Evolutionary conservation across 257 asterid species (phyloP).

Genomic region (Lycium ferocissimum): DNA sequence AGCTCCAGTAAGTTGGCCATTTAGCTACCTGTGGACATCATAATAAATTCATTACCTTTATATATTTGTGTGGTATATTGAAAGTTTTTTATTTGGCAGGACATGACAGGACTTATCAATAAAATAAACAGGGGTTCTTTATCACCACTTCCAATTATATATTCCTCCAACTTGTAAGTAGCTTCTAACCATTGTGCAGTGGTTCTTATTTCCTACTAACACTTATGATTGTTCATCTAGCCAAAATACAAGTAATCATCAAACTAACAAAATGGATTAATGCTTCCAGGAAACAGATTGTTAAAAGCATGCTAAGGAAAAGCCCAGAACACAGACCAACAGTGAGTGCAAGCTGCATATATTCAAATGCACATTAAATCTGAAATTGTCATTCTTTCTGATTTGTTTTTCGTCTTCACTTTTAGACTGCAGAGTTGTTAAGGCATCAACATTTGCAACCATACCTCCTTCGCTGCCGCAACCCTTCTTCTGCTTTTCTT

Average conservation of each 20-base stretch:
- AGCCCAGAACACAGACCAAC: conserved; percentile 93
- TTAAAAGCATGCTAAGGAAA: conserved; percentile 92
- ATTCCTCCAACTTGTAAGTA: conserved; percentile 87
- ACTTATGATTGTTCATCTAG: background rate
- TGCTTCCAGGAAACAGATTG: conserved; percentile 81
- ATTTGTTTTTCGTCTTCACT: conserved; percentile 18
- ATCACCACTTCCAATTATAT: conserved; percentile 90
- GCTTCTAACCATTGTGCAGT: background rate
- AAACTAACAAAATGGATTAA: conserved; percentile 28
- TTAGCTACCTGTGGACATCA: background rate
- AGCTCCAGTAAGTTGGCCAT: conserved; percentile 74
- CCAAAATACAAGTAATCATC: conserved; percentile 10
- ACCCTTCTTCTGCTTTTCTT: conserved; percentile 75
- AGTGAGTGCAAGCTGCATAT: conserved; percentile 48
- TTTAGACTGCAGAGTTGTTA: conserved; percentile 86
- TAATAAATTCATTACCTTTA: background rate
- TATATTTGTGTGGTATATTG: conserved; percentile 25
- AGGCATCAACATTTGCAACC: conserved; percentile 94
- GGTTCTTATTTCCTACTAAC: conserved; percentile 3
- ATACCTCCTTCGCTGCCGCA: conserved; percentile 76
- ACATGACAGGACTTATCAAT: conserved; percentile 90
- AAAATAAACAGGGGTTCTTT: conserved; percentile 82
- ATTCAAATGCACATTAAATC: conserved; percentile 6
- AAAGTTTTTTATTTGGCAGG: conserved; percentile 57
- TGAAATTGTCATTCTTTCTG: background rate